Evolutionary conservation across 805 yeast species (phyloP), one percentile per base, ranked within the genome.

Genomic region (Ogataea allantospora): DNA sequence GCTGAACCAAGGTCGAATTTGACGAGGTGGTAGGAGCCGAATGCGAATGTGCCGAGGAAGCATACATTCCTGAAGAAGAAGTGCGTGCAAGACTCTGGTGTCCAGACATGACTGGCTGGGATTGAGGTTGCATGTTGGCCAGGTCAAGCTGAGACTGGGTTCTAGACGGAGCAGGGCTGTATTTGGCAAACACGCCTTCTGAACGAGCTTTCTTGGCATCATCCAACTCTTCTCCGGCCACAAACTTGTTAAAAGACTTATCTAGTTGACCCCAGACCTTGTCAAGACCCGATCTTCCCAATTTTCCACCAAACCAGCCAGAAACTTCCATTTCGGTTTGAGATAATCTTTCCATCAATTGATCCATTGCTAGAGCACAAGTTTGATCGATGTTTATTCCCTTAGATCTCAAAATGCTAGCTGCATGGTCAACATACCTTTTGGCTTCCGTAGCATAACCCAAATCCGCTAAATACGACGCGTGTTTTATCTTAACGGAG

Each of bases 231-330:
- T 91, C 97, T 1, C 96, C 97, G 26, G 95, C 82, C 41, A 91
- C 88, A 59, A 82, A 79, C 57, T 79, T 80, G 55, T 76, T 80
- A 54, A 83, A 78, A 5, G 85, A 77, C 56, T 87, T 87, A 58
- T 87, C 95, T 30, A 87, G 61, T 28, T 83, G 89, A 8, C 93
- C 91, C 95, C 95, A 87, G 37, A 88, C 81, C 55, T 78, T 83
- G 50, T 88, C 95, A 14, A 58, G 28, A 15, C 55, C 54, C 1
- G 63, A 58, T 27, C 57, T 54, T 9, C 58, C 55, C 12, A 60
- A 36, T 30, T 54, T 57, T 52, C 80, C 79, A 10, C 86, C 82
- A 47, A 88, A 74, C 97, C 96, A 89, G 4, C 88, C 73, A 20
- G 75, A 57, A 18, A 63, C 43, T 18, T 51, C 48, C 4, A 66